Evolutionary conservation across 345 rosid genomes (phyloP).

Genomic region (Murraya koenigii): DNA sequence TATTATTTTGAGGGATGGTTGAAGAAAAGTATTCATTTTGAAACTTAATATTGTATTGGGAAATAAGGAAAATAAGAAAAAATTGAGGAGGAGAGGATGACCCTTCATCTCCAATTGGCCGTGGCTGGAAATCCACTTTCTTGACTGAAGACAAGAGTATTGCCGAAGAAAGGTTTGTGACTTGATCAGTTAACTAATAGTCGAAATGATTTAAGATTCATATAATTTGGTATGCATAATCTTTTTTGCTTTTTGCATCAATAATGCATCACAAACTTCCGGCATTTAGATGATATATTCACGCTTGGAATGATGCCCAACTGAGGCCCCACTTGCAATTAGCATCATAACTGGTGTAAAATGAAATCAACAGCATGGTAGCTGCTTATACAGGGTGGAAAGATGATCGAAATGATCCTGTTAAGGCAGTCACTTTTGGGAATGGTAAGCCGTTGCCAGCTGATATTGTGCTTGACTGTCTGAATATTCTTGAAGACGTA

Average conservation of each 20-base stretch:
- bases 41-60: no score
- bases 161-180: constrained; percentile 64
- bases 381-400: constrained; percentile 91
- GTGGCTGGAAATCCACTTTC: constrained; percentile 96
- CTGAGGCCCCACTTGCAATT: not conserved
- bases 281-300: no score
- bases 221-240: not conserved
- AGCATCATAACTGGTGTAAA: not conserved
- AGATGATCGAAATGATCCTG: constrained; percentile 69
- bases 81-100: constrained; percentile 59
- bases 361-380: constrained; percentile 62
- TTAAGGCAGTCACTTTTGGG: constrained; percentile 70
- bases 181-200: not conserved
- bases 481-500: constrained; percentile 73
- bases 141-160: constrained; percentile 64
- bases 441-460: constrained; percentile 65
- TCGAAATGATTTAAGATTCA: not conserved
- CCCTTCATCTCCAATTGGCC: constrained; percentile 84
- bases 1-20: no score
- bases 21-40: no score
- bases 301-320: no score
- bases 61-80: no score
- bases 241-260: not conserved
- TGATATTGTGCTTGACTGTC: constrained; percentile 57
- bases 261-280: not conserved